phyloP scores from a whole-genome alignment of 306 rosid species.

The Hippophae rhamnoides region DNA sequence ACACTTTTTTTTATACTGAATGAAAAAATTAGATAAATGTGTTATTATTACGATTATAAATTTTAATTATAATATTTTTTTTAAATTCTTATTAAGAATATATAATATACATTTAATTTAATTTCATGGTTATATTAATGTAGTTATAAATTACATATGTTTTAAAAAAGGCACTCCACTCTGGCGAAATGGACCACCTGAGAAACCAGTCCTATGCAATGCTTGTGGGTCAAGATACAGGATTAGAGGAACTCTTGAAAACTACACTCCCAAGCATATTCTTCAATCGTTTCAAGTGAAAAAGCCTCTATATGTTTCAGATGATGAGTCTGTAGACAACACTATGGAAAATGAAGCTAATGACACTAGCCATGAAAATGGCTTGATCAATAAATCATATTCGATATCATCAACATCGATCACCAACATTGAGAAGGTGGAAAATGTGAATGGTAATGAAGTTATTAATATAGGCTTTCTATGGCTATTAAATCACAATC shows the following conservation, averaged over 20 bases:
- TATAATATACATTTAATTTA: not conserved
- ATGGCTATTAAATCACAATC: too few species aligned
- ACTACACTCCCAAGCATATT: constrained; percentile 7
- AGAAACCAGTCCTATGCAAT: constrained; percentile 17
- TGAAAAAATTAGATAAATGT: too few species aligned
- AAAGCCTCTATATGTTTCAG: not conserved
- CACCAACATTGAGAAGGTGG: too few species aligned
- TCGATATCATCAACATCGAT: too few species aligned
- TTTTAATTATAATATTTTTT: too few species aligned
- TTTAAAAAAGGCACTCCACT: constrained; percentile 9
- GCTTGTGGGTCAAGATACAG: constrained; percentile 17
- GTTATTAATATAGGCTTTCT: too few species aligned
- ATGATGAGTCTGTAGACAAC: not conserved
- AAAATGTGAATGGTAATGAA: too few species aligned
- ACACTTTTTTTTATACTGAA: too few species aligned
- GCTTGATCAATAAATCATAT: not conserved
- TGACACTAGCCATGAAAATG: not conserved
- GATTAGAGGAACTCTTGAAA: constrained; percentile 4
- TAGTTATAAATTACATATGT: not conserved
- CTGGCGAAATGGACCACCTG: constrained; percentile 17
- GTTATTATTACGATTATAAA: too few species aligned
- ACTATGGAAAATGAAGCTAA: not conserved
- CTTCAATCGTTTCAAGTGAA: not conserved
- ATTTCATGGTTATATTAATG: not conserved
- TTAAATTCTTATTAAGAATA: too few species aligned